A percentile compares a stretch with the other conserved stretches of the same genome.
Conservation (phyloP, 179 eudicot genomes). For the Heliamphora pulchella region DNA sequence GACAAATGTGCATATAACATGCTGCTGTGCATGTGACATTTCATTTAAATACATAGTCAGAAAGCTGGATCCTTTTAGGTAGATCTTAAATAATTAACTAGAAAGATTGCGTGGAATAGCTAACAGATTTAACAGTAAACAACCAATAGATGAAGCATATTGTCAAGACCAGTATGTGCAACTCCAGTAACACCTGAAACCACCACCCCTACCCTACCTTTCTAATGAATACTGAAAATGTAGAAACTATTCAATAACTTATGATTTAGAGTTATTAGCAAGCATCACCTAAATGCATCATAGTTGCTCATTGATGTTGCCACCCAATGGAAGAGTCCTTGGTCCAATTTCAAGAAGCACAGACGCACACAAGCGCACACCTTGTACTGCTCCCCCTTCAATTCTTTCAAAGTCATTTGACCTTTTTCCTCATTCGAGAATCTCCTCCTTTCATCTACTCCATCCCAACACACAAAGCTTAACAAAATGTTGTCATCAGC, state of each 20-base stretch:
- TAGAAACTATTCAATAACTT: neutral
- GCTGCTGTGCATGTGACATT: neutral
- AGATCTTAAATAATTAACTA: neutral
- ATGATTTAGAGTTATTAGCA: neutral
- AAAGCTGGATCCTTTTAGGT: neutral
- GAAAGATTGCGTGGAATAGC: neutral
- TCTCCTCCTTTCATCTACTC: no score
- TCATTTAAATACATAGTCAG: neutral
- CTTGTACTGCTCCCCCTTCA: neutral
- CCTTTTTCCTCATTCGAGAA: no score
- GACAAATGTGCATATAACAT: neutral
- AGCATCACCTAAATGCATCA: neutral
- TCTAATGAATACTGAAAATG: neutral
- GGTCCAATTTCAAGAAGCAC: neutral
- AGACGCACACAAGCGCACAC: neutral
- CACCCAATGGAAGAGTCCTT: neutral
- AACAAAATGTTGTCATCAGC: neutral
- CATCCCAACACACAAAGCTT: neutral
- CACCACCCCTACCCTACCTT: neutral
- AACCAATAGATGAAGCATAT: neutral
- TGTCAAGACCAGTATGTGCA: neutral
- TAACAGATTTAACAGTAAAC: neutral
- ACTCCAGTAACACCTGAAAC: neutral
- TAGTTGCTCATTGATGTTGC: slow-evolving; percentile 1
- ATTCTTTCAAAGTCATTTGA: no score